A percentile compares a stretch with the other conserved stretches of the same genome.
Evolutionary conservation across 768 basidiomycete genomes (phyloP).

Genomic region (Xerocomellus intermedius): DNA sequence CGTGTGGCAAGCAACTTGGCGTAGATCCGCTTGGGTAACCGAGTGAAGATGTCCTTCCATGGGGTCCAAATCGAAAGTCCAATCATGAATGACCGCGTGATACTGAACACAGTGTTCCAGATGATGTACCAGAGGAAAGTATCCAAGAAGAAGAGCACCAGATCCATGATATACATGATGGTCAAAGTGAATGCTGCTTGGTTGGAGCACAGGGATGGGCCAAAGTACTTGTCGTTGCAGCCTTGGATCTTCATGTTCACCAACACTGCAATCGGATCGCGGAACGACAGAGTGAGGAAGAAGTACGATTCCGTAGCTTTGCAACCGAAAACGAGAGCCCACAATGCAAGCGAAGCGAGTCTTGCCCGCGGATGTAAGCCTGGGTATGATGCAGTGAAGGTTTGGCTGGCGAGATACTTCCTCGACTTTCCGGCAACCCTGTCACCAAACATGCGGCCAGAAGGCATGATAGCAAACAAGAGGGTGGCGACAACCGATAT

Average conservation of each 20-base stretch:
- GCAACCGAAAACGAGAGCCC: conserved; percentile 94
- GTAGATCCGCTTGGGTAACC: conserved; percentile 95
- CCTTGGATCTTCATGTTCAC: conserved; percentile 93
- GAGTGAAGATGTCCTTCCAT: conserved; percentile 96
- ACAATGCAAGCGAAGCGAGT: conserved; percentile 76
- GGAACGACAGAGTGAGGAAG: conserved; percentile 94
- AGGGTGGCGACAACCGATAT: conserved; percentile 85
- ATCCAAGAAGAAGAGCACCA: conserved; percentile 96
- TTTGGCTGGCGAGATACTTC: conserved; percentile 97
- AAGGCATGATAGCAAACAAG: conserved; percentile 89
- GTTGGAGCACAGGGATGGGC: conserved; percentile 78
- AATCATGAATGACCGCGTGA: conserved; percentile 82
- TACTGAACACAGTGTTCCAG: conserved; percentile 95
- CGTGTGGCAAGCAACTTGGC: conserved; percentile 90
- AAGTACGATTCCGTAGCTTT: conserved; percentile 98
- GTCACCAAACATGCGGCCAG: conserved; percentile 98
- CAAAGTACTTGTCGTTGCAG: conserved; percentile 86
- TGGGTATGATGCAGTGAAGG: conserved; percentile 96
- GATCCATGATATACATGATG: conserved; percentile 99
- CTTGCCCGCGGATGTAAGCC: conserved; percentile 59
- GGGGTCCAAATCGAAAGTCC: conserved; percentile 99
- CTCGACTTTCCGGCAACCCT: conserved; percentile 92
- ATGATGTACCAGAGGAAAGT: conserved; percentile 99
- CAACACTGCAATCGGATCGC: conserved; percentile 92
- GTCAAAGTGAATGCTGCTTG: conserved; percentile 94